phyloP scores from a whole-genome alignment of 352 stramenopile species.

The Thalassiosira livingstoniorum region DNA sequence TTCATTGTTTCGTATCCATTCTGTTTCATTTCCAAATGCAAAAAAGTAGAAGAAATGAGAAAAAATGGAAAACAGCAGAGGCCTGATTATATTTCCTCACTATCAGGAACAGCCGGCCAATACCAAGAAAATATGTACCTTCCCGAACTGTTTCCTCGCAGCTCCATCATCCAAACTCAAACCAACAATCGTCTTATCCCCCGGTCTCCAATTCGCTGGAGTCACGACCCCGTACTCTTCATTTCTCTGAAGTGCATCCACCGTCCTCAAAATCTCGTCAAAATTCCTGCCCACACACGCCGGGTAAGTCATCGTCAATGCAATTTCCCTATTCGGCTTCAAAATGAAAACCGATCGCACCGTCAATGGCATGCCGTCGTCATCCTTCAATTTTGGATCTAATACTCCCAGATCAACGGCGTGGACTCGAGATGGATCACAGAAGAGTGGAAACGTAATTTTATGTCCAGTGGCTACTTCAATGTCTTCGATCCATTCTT shows the following conservation, averaged over 20 bases:
- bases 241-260: slow-evolving; percentile 67
- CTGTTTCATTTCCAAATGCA: not conserved
- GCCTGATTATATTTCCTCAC: no score
- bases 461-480: slow-evolving; percentile 74
- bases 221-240: slow-evolving; percentile 75
- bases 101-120: no score
- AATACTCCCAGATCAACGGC: slow-evolving; percentile 89
- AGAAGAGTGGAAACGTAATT: slow-evolving; percentile 91
- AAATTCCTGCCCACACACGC: slow-evolving; percentile 93
- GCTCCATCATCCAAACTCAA: not conserved
- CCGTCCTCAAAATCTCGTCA: slow-evolving; percentile 89
- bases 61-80: no score
- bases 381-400: slow-evolving; percentile 61
- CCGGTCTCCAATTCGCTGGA: slow-evolving; percentile 64
- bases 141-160: not conserved
- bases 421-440: slow-evolving; percentile 87
- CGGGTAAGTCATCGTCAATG: slow-evolving; percentile 92
- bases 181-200: not conserved
- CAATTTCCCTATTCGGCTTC: slow-evolving; percentile 90
- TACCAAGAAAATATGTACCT: not conserved
- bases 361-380: slow-evolving; percentile 64
- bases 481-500: slow-evolving; percentile 69
- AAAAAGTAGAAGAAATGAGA: no score
- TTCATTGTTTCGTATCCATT: not conserved
- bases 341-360: slow-evolving; percentile 93